Percentiles rank a stretch among this genome's conserved stretches.
phyloP scores from a whole-genome alignment of 371 early-diverging fungal species.

The Blyttiomyces sp. region DNA sequence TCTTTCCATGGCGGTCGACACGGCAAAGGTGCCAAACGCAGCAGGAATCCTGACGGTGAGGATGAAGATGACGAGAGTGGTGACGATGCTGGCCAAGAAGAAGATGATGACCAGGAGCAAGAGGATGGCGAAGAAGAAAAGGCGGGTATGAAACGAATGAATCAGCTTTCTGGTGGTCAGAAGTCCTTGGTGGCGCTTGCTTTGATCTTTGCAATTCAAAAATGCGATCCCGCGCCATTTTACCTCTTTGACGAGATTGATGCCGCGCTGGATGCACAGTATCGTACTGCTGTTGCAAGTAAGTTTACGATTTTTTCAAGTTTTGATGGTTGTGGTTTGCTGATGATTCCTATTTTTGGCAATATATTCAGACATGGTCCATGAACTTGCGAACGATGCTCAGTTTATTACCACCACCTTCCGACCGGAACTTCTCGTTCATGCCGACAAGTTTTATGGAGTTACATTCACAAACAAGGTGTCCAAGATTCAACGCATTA shows the following conservation, averaged over 20 bases:
- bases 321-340: neutral
- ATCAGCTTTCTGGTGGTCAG: conserved; percentile 98
- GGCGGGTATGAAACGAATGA: conserved; percentile 85
- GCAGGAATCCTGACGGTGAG: conserved; percentile 2
- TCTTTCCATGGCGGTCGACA: conserved; percentile 33
- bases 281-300: conserved; percentile 91
- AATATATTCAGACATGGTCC: conserved; percentile 73
- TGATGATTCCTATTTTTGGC: neutral
- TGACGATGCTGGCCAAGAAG: conserved; percentile 12
- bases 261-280: conserved; percentile 97
- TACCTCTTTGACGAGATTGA: conserved; percentile 99
- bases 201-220: conserved; percentile 98
- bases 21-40: too few relatives aligned
- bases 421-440: conserved; percentile 87
- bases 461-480: conserved; percentile 90
- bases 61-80: conserved; percentile 14
- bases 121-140: conserved; percentile 48
- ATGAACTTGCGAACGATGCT: conserved; percentile 76
- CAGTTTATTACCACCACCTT: conserved; percentile 99
- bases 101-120: conserved; percentile 70
- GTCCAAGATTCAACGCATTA: conserved; percentile 59
- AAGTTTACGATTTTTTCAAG: conserved; percentile 12
- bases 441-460: conserved; percentile 94
- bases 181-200: conserved; percentile 97
- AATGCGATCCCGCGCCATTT: conserved; percentile 98